Conservation (phyloP, 2,329 filamentous ascomycete species). For the Coleophoma crateriformis region DNA sequence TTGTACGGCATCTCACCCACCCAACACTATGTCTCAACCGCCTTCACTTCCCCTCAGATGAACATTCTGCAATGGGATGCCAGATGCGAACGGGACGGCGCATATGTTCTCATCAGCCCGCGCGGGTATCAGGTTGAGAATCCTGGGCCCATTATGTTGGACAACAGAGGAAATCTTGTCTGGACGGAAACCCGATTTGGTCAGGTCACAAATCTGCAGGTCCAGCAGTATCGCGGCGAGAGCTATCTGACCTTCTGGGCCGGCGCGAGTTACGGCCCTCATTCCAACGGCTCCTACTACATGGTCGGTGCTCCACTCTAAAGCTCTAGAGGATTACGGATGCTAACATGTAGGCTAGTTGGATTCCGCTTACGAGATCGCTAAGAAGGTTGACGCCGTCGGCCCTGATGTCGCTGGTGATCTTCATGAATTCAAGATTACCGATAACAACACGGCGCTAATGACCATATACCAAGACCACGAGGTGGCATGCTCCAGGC, state of each 20-base stretch:
- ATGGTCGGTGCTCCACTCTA: not conserved
- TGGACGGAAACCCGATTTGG: slow-evolving; percentile 10
- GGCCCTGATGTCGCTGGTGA: slow-evolving; percentile 30
- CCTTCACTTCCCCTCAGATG: slow-evolving; percentile 13
- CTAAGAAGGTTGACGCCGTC: slow-evolving; percentile 6
- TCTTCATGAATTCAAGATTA: slow-evolving; percentile 38
- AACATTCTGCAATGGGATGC: slow-evolving; percentile 7
- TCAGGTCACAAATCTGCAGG: slow-evolving; percentile 5
- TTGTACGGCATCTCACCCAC: slow-evolving; percentile 1
- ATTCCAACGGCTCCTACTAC: not conserved
- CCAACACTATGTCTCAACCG: slow-evolving; percentile 16
- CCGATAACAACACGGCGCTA: slow-evolving; percentile 33
- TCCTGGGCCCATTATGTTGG: slow-evolving; percentile 11
- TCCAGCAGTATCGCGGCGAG: slow-evolving; percentile 35
- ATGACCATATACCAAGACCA: slow-evolving; percentile 34
- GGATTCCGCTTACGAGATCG: not conserved
- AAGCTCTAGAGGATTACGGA: not conserved
- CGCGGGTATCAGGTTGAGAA: slow-evolving; percentile 7
- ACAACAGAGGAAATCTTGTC: slow-evolving; percentile 8
- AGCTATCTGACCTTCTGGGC: slow-evolving; percentile 41
- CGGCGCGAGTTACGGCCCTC: not conserved
- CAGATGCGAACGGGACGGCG: slow-evolving; percentile 6
- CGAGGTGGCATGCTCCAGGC: slow-evolving; percentile 21
- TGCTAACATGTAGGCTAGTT: not conserved
- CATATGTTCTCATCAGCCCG: slow-evolving; percentile 6